Conservation (phyloP, 257 asterid species). For the Solanum stenotomum region DNA sequence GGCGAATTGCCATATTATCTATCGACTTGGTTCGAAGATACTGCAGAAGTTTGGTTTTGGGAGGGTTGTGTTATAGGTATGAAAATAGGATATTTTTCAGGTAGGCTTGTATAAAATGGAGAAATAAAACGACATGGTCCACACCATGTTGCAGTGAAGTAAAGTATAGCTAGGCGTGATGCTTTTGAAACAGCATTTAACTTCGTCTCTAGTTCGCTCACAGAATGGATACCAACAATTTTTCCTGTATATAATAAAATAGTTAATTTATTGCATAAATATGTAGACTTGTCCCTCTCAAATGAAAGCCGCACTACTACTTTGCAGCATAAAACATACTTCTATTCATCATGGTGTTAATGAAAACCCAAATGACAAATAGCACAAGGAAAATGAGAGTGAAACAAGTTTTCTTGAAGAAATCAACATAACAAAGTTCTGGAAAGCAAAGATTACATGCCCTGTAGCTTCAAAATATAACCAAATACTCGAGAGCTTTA, state of each 20-base stretch:
- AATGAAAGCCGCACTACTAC: background rate
- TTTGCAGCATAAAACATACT: background rate
- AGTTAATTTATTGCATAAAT: background rate
- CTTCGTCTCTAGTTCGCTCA: slow-evolving; percentile 33
- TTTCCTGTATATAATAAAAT: slow-evolving; percentile 31
- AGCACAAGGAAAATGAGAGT: background rate
- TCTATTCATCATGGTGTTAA: background rate
- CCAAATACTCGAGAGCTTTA: background rate
- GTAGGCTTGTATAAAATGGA: slow-evolving; percentile 46
- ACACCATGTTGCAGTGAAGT: slow-evolving; percentile 82
- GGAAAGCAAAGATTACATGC: background rate
- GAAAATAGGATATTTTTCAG: slow-evolving; percentile 41
- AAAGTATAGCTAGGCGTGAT: slow-evolving; percentile 49
- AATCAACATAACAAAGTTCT: background rate
- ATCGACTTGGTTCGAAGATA: too few species aligned
- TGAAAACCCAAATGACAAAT: background rate
- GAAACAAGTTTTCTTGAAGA: background rate
- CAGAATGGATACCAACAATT: slow-evolving; percentile 41
- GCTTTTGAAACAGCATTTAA: slow-evolving; percentile 38
- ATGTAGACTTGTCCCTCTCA: background rate
- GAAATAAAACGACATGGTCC: slow-evolving; percentile 67
- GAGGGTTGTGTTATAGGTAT: too few species aligned
- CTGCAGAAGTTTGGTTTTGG: too few species aligned
- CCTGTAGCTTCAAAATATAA: background rate
- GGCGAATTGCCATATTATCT: too few species aligned